Base-by-base conservation (phyloP, 208 protist species). In the Angomonas deanei region DNA sequence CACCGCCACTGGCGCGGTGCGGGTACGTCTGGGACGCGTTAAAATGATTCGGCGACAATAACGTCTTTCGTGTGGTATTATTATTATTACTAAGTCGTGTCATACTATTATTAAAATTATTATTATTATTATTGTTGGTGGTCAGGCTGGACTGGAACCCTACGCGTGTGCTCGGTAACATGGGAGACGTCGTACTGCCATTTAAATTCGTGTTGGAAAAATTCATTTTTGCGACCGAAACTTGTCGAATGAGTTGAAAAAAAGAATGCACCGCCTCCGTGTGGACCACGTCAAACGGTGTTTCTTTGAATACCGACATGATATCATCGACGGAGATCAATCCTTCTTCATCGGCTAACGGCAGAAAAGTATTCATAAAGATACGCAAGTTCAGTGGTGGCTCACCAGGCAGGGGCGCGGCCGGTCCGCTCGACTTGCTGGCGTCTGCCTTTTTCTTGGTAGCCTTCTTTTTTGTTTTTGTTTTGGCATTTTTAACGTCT, bases 231-330 rank as follows among this genome's bases (percentile, higher is more conserved):
- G 62, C 62, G 26, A 70, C 68, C n/a, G 68, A 73, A 31, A 72
- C 70, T 5, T 61, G 32, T 26, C 64, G 68, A 11, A 80, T 42
- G 10, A 63, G 5, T 0, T 28, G 32, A 27, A 78, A 74, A 26
- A 78, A 62, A 23, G 63, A 64, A 17, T 57, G 38, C 8, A 79
- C 26, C 8, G 72, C 70, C 1, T 69, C 62, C 0, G 19, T 30
- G 67, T 82, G 73, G 6, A 15, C 61, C 26, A 92, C 72, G 34
- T 87, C 75, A 60, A 92, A 92, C 1, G 85, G 85, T 0, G 80
- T 60, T 17, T 68, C 60, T 0, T 42, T 33, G 3, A 88, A 59
- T 8, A 77, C 48, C 13, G 39, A 17, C n/a, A 69, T 52, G 23
- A 88, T 54, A 56, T 78, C 62, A 0, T 76, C 75, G 23, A 60